These are phyloP conservation scores for Xylaria cubensis DNA, from an alignment of 495 filamentous ascomycete species.

Conservation along the genomic window DNA sequence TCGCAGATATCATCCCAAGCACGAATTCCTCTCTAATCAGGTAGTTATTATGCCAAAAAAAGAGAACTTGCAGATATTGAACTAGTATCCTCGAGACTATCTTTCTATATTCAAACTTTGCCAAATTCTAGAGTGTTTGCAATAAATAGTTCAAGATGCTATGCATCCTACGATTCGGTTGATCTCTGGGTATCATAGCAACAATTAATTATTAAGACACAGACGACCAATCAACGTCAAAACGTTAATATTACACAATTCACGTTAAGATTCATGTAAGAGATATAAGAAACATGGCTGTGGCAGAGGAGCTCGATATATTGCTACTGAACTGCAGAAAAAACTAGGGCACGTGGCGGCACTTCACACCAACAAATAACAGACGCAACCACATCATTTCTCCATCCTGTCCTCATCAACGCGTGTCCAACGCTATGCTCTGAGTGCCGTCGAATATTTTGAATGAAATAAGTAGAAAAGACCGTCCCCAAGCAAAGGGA, in stretches of 20 bases:
- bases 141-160: not conserved
- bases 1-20: no score
- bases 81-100: no score
- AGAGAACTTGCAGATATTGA: no score
- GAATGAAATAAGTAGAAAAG: no score
- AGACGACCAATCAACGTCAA: not conserved
- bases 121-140: not conserved
- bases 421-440: no score
- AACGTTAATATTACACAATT: not conserved
- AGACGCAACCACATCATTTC: not conserved
- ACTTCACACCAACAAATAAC: not conserved
- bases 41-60: no score
- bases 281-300: not conserved
- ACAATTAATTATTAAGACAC: not conserved
- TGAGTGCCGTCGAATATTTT: no score
- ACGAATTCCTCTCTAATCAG: no score
- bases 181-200: not conserved
- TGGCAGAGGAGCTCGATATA: not conserved
- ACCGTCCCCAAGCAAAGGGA: no score
- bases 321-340: not conserved
- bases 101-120: no score
- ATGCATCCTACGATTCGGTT: not conserved
- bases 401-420: no score
- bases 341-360: not conserved
- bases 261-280: not conserved